Conservation (phyloP, 768 basidiomycete species). For the Dioszegia crocea region DNA sequence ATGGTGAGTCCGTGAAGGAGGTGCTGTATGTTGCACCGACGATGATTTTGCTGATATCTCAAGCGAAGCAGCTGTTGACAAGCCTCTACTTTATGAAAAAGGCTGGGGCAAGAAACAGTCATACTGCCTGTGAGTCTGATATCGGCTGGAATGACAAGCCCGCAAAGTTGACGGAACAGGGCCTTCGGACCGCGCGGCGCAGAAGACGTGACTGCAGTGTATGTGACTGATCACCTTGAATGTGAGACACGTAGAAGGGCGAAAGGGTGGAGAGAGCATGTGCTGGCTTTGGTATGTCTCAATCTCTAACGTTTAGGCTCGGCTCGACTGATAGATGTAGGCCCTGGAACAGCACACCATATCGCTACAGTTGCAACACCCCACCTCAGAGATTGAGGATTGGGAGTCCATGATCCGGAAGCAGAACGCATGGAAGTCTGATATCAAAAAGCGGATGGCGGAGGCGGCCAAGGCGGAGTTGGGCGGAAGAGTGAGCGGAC, state of each 20-base stretch:
- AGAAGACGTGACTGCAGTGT: conserved; percentile 41
- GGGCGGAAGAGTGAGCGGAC: conserved; percentile 46
- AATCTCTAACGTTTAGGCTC: neutral
- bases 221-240: conserved; percentile 39
- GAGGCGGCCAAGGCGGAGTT: conserved; percentile 29
- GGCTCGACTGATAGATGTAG: conserved; percentile 10
- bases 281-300: conserved; percentile 34
- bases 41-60: neutral
- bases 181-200: conserved; percentile 35
- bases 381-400: conserved; percentile 9
- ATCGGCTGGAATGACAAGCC: conserved; percentile 15
- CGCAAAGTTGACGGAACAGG: conserved; percentile 8
- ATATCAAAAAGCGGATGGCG: conserved; percentile 21
- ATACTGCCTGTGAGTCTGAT: conserved; percentile 45
- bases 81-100: conserved; percentile 50
- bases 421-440: conserved; percentile 37
- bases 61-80: conserved; percentile 49
- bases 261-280: conserved; percentile 31
- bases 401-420: conserved; percentile 38
- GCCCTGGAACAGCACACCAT: conserved; percentile 34
- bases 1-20: conserved; percentile 36
- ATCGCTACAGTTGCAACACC: conserved; percentile 22
- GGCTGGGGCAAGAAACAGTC: conserved; percentile 54
- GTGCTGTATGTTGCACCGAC: neutral
- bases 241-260: conserved; percentile 22